phyloP scores from a whole-genome alignment of 805 yeast genomes.

The Candida chauliodis region DNA sequence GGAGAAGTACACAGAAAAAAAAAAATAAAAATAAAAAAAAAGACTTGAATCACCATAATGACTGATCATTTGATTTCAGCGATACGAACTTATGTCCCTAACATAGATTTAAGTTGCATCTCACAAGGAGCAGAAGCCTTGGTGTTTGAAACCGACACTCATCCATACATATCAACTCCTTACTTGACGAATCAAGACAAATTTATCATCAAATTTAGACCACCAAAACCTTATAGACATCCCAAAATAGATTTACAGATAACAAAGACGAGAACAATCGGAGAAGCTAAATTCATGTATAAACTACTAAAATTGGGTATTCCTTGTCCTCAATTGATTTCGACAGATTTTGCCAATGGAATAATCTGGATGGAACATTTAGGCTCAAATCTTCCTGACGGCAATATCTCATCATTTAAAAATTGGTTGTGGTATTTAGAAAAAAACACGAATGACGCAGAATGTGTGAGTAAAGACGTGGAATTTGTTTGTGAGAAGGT shows the following conservation, averaged over 20 bases:
- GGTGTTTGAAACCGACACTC: constrained; percentile 58
- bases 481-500: constrained; percentile 47
- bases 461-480: constrained; percentile 33
- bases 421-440: constrained; percentile 70
- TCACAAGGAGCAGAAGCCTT: constrained; percentile 94
- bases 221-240: constrained; percentile 88
- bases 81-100: constrained; percentile 43
- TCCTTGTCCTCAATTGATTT: constrained; percentile 68
- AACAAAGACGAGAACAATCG: constrained; percentile 75
- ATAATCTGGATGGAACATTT: constrained; percentile 84
- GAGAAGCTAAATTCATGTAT: constrained; percentile 76
- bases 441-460: constrained; percentile 16
- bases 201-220: constrained; percentile 78
- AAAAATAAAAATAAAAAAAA: background rate
- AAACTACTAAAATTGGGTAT: constrained; percentile 55
- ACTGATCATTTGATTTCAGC: constrained; percentile 47
- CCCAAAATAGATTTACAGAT: constrained; percentile 71
- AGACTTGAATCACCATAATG: constrained; percentile 41
- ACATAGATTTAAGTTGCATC: constrained; percentile 49
- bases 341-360: constrained; percentile 75
- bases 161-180: constrained; percentile 55
- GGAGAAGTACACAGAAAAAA: background rate
- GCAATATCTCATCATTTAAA: constrained; percentile 59
- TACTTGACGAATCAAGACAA: constrained; percentile 19
- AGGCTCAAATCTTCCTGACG: constrained; percentile 53